Base-by-base conservation (phyloP, 2,329 filamentous ascomycete genomes). In the Colletotrichum sidae region DNA sequence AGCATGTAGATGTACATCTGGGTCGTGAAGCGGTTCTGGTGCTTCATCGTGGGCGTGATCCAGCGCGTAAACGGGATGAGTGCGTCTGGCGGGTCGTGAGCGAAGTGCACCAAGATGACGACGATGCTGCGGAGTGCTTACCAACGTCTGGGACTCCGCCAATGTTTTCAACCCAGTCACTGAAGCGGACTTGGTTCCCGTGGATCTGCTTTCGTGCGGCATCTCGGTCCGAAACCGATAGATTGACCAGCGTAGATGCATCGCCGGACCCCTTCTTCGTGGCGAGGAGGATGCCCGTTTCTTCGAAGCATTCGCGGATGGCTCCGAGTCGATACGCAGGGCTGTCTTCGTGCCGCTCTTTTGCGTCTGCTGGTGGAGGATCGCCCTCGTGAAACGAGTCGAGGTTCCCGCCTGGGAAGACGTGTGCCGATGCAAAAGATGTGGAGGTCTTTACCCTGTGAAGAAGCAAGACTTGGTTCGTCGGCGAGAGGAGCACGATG, bases 1-100 rank as follows among this genome's bases (percentile, higher is more conserved):
- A 97, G 84, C 77, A 96, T 90, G 78, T 97, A 97, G 10, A 98
- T 77, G 78, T 98, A 99, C 95, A 98, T 98, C 75, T 97, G 94
- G 1, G 95, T 97, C 0, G 92, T 93, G 79, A 96, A 99, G 50
- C 96, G 87, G 71, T 90, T 93, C 0, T 89, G 86, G 2, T 90
- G 81, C 67, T 86, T 88, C 25, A 25, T 25, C 0, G 82, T 78
- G 0, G 95, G 95, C 2, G 96, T 98, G 60, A 98, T 85, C 96
- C 96, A 98, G 58, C 93, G 88, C 0, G 94, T 97, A 74, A 97
- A 97, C 0, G 94, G 93, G 8, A 92, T 81, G 3, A 97, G 80
- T 42, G 84, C 82, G 2, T 90, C 90, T 87, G 58, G 25, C 12
- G 34, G 55, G 45, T 3, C 38, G 41, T 41, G 25, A 49, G 60